Base-by-base conservation (phyloP, 305 asterid genomes). In the Solanum chacoense region DNA sequence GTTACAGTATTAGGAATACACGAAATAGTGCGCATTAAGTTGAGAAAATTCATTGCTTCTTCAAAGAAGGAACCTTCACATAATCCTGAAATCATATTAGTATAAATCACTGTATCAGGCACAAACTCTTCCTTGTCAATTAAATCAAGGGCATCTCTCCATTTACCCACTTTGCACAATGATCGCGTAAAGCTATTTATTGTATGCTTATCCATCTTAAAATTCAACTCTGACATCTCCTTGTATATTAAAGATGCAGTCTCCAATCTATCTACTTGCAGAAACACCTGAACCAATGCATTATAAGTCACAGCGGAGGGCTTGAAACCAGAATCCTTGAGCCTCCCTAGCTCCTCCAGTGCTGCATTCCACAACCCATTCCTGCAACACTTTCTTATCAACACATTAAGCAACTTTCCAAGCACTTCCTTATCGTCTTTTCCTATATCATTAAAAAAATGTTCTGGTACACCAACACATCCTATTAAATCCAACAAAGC, bases 301-400 rank as follows among this genome's bases (percentile, higher is more conserved):
- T 94, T 95, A 87, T 97, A 96, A 8, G 98, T 97, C 74, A 32
- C 91, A 84, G 94, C 92, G 0, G 98, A 94, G 8, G 98, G 98
- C 93, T 92, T 96, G 88, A 90, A 94, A 63, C 99, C 98, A 1
- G 92, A 94, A 93, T 93, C 93, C 93, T 95, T 97, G 69, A 96
- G 96, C 97, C 98, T 95, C 50, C 93, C 98, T 34, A 97, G 90
- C 93, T 97, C 98, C 92, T 97, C 97, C 72, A 97, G 32, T 16
- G 99, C 99, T 89, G 93, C 88, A 94, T 95, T 94, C 99, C 98
- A 96, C 94, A 90, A 91, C 90, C 98, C 98, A 77, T 92, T 93
- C 69, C 79, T 90, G 85, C 99, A 97, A 88, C 95, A 94, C 94
- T 96, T 97, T 50, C 95, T 90, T 86, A 97, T 92, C 89, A 94